Conservation (phyloP, 1,139 yeast species). For the Diutina siamensis region DNA sequence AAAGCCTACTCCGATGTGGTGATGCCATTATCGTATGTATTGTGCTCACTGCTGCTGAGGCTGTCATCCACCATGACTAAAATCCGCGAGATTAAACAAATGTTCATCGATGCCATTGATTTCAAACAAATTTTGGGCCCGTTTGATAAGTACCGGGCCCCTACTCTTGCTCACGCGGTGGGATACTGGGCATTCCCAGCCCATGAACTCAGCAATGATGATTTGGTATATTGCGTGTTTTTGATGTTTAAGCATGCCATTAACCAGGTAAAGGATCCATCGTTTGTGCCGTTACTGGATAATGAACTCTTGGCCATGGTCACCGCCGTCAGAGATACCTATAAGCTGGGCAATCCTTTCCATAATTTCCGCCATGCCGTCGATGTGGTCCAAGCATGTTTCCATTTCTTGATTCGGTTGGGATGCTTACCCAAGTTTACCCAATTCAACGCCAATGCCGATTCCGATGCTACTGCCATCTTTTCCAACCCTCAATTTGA, state of each 20-base stretch:
- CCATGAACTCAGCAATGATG: conserved; percentile 56
- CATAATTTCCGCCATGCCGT: conserved; percentile 95
- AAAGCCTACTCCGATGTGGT: conserved; percentile 12
- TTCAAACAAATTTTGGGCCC: conserved; percentile 20
- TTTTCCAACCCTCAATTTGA: background rate
- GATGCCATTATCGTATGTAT: conserved; percentile 21
- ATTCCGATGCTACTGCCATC: conserved; percentile 7
- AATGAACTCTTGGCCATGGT: conserved; percentile 46
- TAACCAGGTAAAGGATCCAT: conserved; percentile 14
- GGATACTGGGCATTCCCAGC: conserved; percentile 56
- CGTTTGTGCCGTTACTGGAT: conserved; percentile 18
- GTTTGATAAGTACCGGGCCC: background rate
- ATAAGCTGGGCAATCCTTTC: conserved; percentile 77
- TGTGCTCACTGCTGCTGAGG: conserved; percentile 17
- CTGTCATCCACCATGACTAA: conserved; percentile 15
- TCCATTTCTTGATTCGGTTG: conserved; percentile 44
- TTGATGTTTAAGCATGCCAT: conserved; percentile 39
- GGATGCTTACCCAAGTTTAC: conserved; percentile 32
- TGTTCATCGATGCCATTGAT: conserved; percentile 27
- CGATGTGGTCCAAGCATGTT: conserved; percentile 88
- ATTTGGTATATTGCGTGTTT: conserved; percentile 50
- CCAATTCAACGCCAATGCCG: conserved; percentile 23
- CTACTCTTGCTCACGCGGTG: conserved; percentile 18
- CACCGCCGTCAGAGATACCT: conserved; percentile 59
- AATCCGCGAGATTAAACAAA: conserved; percentile 17